Conservation (phyloP, 768 basidiomycete species). For the Mycena crocata region DNA sequence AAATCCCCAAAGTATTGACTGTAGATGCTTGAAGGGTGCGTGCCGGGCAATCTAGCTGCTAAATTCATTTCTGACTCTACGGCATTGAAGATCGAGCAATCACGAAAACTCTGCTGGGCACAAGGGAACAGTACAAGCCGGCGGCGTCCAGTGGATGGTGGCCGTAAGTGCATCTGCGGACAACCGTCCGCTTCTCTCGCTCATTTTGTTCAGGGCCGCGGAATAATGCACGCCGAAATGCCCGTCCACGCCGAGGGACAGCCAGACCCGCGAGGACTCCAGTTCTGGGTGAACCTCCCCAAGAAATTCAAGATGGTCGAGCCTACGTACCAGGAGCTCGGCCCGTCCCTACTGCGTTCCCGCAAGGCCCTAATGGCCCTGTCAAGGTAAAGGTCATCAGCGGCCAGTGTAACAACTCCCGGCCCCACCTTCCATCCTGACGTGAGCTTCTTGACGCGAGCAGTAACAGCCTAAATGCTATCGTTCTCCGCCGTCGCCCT, state of each 20-base stretch:
- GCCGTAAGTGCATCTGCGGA: not conserved
- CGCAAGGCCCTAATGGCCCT: conserved; percentile 73
- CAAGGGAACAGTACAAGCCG: conserved; percentile 78
- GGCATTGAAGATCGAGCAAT: conserved; percentile 65
- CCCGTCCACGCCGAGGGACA: conserved; percentile 76
- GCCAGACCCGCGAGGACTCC: conserved; percentile 85
- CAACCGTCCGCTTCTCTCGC: too few species aligned
- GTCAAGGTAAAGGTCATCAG: conserved; percentile 87
- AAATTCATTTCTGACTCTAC: not conserved
- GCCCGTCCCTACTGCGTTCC: conserved; percentile 81
- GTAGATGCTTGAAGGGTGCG: conserved; percentile 81
- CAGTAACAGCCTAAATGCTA: too few species aligned
- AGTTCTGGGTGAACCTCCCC: conserved; percentile 89
- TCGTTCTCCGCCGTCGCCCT: too few species aligned
- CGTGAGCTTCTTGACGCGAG: too few species aligned
- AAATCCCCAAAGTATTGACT: too few species aligned
- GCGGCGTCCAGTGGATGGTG: conserved; percentile 96
- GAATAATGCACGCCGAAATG: conserved; percentile 91
- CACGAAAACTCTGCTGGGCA: conserved; percentile 96
- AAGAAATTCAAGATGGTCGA: conserved; percentile 87
- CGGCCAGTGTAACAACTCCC: too few species aligned
- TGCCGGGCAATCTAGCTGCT: too few species aligned
- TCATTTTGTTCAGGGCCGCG: conserved; percentile 54
- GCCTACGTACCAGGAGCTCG: conserved; percentile 87
- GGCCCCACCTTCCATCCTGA: too few species aligned